Conservation (phyloP, 345 rosid genomes). For the Rhodamnia argentea region DNA sequence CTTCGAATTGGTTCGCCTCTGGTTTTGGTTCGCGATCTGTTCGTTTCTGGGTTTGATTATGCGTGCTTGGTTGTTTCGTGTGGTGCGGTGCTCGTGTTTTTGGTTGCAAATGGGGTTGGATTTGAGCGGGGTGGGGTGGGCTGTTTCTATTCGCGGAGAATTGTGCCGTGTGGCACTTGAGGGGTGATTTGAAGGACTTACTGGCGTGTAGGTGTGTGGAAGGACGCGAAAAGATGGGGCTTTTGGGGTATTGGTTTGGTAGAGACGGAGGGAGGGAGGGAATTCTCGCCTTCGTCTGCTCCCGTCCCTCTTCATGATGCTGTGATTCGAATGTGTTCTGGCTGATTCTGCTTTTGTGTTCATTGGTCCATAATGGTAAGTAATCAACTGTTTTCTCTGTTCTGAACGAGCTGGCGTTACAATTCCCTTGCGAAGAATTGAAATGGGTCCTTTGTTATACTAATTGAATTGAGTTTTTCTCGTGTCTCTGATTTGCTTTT, state of each 20-base stretch:
- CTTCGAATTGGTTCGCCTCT: conserved; percentile 45
- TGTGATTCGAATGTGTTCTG: background rate
- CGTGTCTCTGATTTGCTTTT: background rate
- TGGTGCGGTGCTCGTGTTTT: background rate
- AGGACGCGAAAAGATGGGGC: background rate
- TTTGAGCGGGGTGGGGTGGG: background rate
- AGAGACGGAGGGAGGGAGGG: background rate
- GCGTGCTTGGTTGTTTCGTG: background rate
- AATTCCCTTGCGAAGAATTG: background rate
- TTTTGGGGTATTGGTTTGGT: background rate
- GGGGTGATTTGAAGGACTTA: background rate
- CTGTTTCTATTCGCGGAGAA: background rate
- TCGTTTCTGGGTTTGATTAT: background rate
- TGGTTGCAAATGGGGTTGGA: background rate
- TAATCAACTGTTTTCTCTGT: background rate
- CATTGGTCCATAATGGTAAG: background rate
- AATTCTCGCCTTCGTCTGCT: background rate
- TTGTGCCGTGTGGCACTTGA: background rate
- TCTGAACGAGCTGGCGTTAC: background rate
- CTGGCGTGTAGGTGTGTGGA: background rate
- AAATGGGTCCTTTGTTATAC: background rate
- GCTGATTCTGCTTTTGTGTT: background rate
- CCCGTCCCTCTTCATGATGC: background rate
- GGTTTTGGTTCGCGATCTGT: conserved; percentile 1
- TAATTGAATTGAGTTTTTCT: background rate